These are phyloP conservation scores for Scytalidium lignicola DNA, from an alignment of 2,329 filamentous ascomycete species.

Conservation along the genomic window DNA sequence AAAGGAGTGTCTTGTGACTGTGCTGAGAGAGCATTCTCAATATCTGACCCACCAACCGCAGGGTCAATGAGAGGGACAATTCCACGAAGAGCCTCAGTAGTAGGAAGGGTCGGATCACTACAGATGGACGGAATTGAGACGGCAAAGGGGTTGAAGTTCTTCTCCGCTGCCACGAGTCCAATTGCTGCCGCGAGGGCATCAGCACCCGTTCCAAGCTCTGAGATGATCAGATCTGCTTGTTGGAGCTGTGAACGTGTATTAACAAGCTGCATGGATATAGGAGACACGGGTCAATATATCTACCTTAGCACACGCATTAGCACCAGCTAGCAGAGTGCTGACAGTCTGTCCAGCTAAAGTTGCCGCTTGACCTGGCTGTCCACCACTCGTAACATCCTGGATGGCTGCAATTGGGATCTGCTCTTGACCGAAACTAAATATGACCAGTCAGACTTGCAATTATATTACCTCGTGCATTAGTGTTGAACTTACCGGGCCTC, in stretches of 20 bases:
- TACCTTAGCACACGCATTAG: constrained; percentile 60
- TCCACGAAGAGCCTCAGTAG: constrained; percentile 55
- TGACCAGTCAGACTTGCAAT: constrained; percentile 16
- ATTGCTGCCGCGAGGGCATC: constrained; percentile 57
- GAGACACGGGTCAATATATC: no score
- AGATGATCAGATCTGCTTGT: constrained; percentile 60
- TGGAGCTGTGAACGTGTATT: constrained; percentile 39
- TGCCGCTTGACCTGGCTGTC: constrained; percentile 49
- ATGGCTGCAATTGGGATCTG: constrained; percentile 49
- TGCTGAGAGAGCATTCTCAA: constrained; percentile 55
- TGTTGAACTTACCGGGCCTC: constrained; percentile 5
- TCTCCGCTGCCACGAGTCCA: constrained; percentile 61
- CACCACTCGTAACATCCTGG: constrained; percentile 43
- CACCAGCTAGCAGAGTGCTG: constrained; percentile 53
- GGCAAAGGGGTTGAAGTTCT: constrained; percentile 68
- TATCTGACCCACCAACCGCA: constrained; percentile 48
- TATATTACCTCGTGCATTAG: no score
- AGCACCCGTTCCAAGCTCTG: constrained; percentile 53
- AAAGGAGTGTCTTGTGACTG: constrained; percentile 50
- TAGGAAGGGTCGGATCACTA: constrained; percentile 56
- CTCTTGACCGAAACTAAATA: constrained; percentile 52
- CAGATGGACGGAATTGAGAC: constrained; percentile 58
- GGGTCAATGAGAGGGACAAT: constrained; percentile 66
- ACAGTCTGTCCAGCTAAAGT: constrained; percentile 57
- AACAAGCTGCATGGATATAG: no score